Evolutionary conservation across 768 basidiomycete genomes (phyloP), one percentile per base, ranked within the genome.

Genomic region (Calocybe indica): DNA sequence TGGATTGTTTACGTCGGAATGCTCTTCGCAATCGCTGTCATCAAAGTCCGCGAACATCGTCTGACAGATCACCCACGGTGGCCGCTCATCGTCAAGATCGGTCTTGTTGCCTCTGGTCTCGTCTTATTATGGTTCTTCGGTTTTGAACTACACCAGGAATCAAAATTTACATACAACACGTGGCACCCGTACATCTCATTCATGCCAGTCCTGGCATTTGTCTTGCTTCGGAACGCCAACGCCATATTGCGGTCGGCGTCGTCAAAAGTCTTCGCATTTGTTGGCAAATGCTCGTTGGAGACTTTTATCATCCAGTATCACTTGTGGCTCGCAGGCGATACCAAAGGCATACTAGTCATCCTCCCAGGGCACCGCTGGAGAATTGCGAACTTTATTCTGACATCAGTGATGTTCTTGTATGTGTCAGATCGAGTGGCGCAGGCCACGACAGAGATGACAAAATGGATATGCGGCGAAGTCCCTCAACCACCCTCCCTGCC

Each of bases 271-370:
- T 94, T 92, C 67, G 80, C 80, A 22, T 91, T 88, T 66, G 74
- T 94, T 44, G 92, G 92, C 36, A 81, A 72, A 60, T 92, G 89
- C 65, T 93, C 91, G 5, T 75, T 95, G 46, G 92, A 96, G 66
- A 86, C 91, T 0, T 96, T 93, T 63, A 86, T 94, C 58, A 78
- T 94, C 49, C 92, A 95, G 60, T 94, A 83, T 62, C 91, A 90
- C 57, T 67, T 89, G 38, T 92, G 88, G 88, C 72, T 92, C 32
- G 91, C 87, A 0, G 87, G 75, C 3, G 89, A 92, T 57, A 89
- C 85, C 31, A 87, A 87, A 62, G 86, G 88, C 12, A 73, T 94
- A 49, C 73, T 95, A 15, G 65, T 92, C 41, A 76, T 93, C 43
- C 68, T 94, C 38, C 90, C 90, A 0, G 85, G 88, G 10, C 80